Evolutionary conservation across 148 eudicot genomes (phyloP), one percentile per base, ranked within the genome.

Genomic region (Rheum nobile): DNA sequence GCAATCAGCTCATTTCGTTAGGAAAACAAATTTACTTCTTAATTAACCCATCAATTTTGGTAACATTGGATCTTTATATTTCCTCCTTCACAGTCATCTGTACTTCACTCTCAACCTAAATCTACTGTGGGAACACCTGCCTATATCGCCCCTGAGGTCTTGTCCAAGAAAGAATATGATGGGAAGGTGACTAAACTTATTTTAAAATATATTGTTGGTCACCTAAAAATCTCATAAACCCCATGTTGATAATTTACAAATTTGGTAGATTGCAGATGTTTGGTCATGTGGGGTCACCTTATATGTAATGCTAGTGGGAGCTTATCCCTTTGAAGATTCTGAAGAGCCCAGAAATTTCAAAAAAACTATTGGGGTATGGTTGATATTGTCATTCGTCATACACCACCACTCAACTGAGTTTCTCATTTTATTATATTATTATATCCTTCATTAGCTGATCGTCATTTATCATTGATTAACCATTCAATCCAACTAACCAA

Each of bases 241-340:
- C 22, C 8, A 67, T 31, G 67, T 7, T 59, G 22, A 59, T 59
- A 8, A 78, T 67, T 52, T 68, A 46, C 21, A 71, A 37, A 38
- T 41, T 74, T 26, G 44, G 55, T 65, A 89, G 96, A 87, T 84
- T 80, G 96, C 96, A 82, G 96, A 91, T 87, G 96, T 91, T 79
- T 91, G 96, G 96, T 91, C 96, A 35, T 88, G 96, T 87, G 96
- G 93, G 83, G 96, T 91, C 41, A 91, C 96, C 41, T 78, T 90
- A 21, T 90, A 90, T 79, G 96, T 90, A 14, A 91, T 88, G 96
- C 77, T 91, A 32, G 92, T 91, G 73, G 96, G 96, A 46, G 91
- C 89, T 11, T 91, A 91, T 80, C 96, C 96, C 16, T 91, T 91
- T 77, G 96, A 91, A 86, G 96, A 91, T 71, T 80, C 89, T 1